Evolutionary conservation across 257 asterid species (phyloP).

Genomic region (Coffea eugenioides): DNA sequence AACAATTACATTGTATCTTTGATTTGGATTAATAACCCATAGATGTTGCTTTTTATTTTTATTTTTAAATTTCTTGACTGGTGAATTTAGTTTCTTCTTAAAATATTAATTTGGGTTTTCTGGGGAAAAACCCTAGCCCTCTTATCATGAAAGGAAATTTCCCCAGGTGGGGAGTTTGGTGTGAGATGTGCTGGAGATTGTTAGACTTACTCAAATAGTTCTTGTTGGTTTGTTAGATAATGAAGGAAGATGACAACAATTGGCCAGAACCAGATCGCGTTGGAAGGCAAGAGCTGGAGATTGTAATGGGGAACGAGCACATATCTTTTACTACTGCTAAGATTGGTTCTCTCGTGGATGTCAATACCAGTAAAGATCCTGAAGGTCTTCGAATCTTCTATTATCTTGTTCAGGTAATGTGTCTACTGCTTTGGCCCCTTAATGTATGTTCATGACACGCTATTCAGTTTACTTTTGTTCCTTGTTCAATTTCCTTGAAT

Average conservation of each 20-base stretch:
- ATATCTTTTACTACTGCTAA: conserved; percentile 96
- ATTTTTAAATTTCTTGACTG: neutral
- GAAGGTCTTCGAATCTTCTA: conserved; percentile 91
- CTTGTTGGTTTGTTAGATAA: conserved; percentile 45
- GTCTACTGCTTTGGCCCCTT: neutral
- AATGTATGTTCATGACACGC: neutral
- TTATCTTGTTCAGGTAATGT: conserved; percentile 91
- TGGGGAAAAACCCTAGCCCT: neutral
- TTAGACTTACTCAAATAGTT: neutral
- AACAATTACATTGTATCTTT: too few relatives aligned
- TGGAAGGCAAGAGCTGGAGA: conserved; percentile 99
- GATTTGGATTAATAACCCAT: neutral
- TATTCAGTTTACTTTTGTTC: neutral
- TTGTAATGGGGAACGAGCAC: conserved; percentile 98
- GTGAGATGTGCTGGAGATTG: neutral
- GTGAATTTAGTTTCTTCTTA: neutral
- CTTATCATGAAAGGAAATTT: neutral
- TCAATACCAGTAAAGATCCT: conserved; percentile 91
- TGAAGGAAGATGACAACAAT: conserved; percentile 97
- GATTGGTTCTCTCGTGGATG: conserved; percentile 97
- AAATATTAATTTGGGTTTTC: too few relatives aligned
- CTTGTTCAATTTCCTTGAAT: neutral
- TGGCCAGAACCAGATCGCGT: conserved; percentile 99
- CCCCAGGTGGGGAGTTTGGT: too few relatives aligned
- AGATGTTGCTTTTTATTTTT: neutral